phyloP scores from a whole-genome alignment of 345 rosid genomes.

The Noccaea caerulescens region DNA sequence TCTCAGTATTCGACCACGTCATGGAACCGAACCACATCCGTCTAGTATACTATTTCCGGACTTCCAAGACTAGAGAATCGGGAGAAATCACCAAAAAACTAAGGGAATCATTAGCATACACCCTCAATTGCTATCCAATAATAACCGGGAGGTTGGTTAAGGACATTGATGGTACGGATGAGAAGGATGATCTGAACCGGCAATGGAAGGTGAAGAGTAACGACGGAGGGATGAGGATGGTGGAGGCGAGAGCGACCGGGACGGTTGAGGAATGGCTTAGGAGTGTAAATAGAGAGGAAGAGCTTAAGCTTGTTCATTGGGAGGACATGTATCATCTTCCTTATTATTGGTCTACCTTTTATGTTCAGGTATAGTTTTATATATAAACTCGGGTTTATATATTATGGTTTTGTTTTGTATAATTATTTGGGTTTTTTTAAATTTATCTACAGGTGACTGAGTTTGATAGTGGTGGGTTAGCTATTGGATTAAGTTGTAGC shows the following conservation, averaged over 20 bases:
- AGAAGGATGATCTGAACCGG: constrained; percentile 28
- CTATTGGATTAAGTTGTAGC: constrained; percentile 72
- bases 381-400: not conserved
- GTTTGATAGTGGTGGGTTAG: constrained; percentile 76
- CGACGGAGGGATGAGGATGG: constrained; percentile 70
- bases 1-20: constrained; percentile 65
- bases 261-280: constrained; percentile 65
- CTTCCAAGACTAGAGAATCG: constrained; percentile 27
- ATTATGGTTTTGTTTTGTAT: not conserved
- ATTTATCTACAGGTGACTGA: constrained; percentile 61
- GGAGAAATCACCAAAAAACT: constrained; percentile 55
- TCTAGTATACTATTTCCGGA: constrained; percentile 57
- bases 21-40: constrained; percentile 66
- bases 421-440: not conserved
- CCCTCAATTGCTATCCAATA: constrained; percentile 54
- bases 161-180: constrained; percentile 34
- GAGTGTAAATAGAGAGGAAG: constrained; percentile 57
- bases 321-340: constrained; percentile 61
- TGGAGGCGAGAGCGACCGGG: constrained; percentile 64
- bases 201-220: constrained; percentile 72
- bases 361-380: constrained; percentile 56
- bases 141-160: constrained; percentile 59
- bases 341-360: constrained; percentile 81
- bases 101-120: constrained; percentile 56
- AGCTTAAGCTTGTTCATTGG: constrained; percentile 70